Conservation (phyloP, 352 stramenopile genomes). For the Pythium phragmitis region DNA sequence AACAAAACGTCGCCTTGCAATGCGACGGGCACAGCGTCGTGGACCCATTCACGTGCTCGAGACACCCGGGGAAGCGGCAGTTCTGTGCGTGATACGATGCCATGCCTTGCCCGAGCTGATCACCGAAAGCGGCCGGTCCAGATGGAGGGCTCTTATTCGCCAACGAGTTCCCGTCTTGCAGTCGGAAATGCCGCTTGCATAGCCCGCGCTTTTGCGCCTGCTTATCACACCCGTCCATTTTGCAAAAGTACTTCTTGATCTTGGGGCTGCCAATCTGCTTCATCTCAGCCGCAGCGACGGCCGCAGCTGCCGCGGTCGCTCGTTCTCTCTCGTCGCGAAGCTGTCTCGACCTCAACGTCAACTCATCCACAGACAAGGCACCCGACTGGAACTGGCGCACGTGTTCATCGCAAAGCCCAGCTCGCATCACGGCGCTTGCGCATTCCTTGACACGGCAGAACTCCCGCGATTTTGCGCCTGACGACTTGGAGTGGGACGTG, state of each 20-base stretch:
- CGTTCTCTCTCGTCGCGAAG: conserved; percentile 26
- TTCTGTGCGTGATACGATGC: conserved; percentile 9
- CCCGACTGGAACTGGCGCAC: conserved; percentile 49
- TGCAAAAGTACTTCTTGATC: conserved; percentile 71
- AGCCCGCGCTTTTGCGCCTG: conserved; percentile 60
- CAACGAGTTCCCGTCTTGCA: conserved; percentile 30
- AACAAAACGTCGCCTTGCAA: conserved; percentile 55
- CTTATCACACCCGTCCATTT: conserved; percentile 55
- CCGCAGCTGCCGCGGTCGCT: conserved; percentile 13
- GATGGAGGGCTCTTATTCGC: not conserved
- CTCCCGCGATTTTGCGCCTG: conserved; percentile 10
- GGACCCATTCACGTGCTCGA: conserved; percentile 27
- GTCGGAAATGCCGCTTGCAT: conserved; percentile 64
- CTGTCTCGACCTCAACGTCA: conserved; percentile 46
- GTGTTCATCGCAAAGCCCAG: conserved; percentile 48
- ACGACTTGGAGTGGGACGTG: conserved; percentile 18
- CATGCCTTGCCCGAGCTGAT: conserved; percentile 17
- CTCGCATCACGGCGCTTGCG: conserved; percentile 23
- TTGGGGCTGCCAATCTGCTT: conserved; percentile 23
- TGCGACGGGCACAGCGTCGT: conserved; percentile 48
- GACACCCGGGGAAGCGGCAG: conserved; percentile 50
- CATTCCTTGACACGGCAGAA: conserved; percentile 51
- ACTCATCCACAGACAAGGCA: conserved; percentile 55
- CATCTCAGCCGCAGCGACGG: conserved; percentile 27
- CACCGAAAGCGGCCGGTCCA: conserved; percentile 17